Evolutionary conservation across 345 rosid species (phyloP), one percentile per base, ranked within the genome.

Genomic region (Arabidopsis thaliana): DNA sequence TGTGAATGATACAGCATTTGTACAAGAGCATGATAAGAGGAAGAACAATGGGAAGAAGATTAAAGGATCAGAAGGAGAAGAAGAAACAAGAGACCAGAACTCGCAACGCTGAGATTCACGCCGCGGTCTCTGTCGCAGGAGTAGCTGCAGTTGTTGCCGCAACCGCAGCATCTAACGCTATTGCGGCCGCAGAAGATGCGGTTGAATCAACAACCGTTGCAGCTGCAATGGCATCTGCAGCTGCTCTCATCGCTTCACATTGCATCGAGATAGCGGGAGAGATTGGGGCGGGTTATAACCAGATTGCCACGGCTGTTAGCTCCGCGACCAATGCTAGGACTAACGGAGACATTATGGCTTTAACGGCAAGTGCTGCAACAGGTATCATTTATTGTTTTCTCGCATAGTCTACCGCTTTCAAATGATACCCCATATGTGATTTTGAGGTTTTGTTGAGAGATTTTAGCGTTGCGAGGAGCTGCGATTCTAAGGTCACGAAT

Each of bases 291-390:
- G 91, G 88, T 30, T 91, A 88, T 65, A 87, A 88, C 56, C 98
- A 93, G 72, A 88, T 93, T 30, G 71, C 80, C 13, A 49, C 86
- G 0, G 94, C 79, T 6, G 91, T 93, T 53, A 86, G 83, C 86
- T 93, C 96, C 20, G 94, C 98, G 10, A 81, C 88, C 22, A 93
- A 85, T 48, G 93, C 91, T 20, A 91, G 77, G 83, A 87, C 86
- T 57, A 89, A 83, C 66, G 97, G 98, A 52, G 97, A 93, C 74
- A 79, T 93, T 81, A 89, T 93, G 91, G 88, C 96, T 79, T 76
- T 93, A 77, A 93, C 98, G 23, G 97, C 98, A 4, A 94, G 93
- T 62, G 96, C 98, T 78, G 97, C 98, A 32, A 93, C 98, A 83
- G 98, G 98, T 91, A 81, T 12, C 28, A 16, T 8, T 41, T 28